phyloP scores from a whole-genome alignment of 352 stramenopile genomes.

The Phytophthora macrochlamydospora region DNA sequence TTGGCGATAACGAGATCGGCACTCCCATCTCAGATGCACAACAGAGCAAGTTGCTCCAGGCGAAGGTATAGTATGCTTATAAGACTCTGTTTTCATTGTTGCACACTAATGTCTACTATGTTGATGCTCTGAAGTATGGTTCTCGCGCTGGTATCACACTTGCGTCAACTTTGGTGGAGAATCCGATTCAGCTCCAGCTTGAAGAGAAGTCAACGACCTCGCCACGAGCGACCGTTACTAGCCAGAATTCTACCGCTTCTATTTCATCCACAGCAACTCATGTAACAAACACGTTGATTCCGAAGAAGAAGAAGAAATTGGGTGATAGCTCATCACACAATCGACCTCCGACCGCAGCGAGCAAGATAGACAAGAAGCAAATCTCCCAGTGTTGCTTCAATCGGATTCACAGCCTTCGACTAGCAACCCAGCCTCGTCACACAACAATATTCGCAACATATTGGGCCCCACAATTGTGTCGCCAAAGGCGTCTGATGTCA shows the following conservation, averaged over 20 bases:
- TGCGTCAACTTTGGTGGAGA: slow-evolving; percentile 79
- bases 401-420: slow-evolving; percentile 10
- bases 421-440: slow-evolving; percentile 60
- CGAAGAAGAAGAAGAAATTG: slow-evolving; percentile 64
- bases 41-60: slow-evolving; percentile 83
- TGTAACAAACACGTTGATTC: slow-evolving; percentile 59
- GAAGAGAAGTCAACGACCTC: slow-evolving; percentile 61
- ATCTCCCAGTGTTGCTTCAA: slow-evolving; percentile 64
- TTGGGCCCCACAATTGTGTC: slow-evolving; percentile 60
- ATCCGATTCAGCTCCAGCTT: slow-evolving; percentile 80
- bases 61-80: slow-evolving; percentile 49
- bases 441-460: slow-evolving; percentile 87
- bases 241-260: slow-evolving; percentile 12
- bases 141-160: slow-evolving; percentile 81
- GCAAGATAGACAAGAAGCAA: slow-evolving; percentile 70
- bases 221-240: slow-evolving; percentile 6
- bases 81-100: not conserved
- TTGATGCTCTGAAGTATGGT: slow-evolving; percentile 59
- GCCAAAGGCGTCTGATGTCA: slow-evolving; percentile 52
- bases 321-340: slow-evolving; percentile 10
- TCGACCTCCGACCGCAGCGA: slow-evolving; percentile 31
- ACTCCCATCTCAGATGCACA: slow-evolving; percentile 67
- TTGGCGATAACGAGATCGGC: slow-evolving; percentile 68
- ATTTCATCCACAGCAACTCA: slow-evolving; percentile 6
- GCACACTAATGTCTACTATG: not conserved